Evolutionary conservation across 805 yeast genomes (phyloP).

Genomic region (Starmerella riodocensis): DNA sequence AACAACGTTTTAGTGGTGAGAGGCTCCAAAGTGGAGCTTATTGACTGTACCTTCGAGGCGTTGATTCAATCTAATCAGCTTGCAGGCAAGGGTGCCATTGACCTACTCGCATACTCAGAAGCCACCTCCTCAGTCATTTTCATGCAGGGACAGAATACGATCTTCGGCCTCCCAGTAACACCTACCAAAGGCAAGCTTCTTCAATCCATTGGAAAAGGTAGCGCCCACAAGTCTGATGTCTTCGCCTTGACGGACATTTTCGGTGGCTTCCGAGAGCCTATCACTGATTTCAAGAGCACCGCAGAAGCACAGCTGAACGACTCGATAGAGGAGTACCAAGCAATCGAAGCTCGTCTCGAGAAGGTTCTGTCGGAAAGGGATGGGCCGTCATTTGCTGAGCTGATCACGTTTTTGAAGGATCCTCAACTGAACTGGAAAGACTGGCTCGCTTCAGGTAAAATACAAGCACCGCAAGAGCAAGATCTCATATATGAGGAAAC

Average conservation of each 20-base stretch:
- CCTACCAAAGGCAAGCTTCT: constrained; percentile 19
- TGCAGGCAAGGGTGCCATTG: not conserved
- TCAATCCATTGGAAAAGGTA: constrained; percentile 21
- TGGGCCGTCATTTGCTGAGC: constrained; percentile 14
- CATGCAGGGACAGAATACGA: constrained; percentile 3
- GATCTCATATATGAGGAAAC: constrained; percentile 45
- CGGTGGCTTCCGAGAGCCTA: constrained; percentile 24
- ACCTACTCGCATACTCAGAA: constrained; percentile 13
- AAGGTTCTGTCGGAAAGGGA: constrained; percentile 31
- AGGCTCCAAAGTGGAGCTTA: constrained; percentile 4
- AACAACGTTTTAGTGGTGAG: constrained; percentile 13
- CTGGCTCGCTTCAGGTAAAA: constrained; percentile 7
- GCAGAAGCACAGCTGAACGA: constrained; percentile 31
- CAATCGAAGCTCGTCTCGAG: constrained; percentile 33
- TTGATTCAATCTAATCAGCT: constrained; percentile 9
- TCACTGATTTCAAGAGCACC: not conserved
- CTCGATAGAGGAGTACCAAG: constrained; percentile 27
- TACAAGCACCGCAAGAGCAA: constrained; percentile 24
- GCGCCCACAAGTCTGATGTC: constrained; percentile 4
- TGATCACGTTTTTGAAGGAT: constrained; percentile 17
- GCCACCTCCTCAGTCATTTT: constrained; percentile 12
- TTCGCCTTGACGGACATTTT: constrained; percentile 28
- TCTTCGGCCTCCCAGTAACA: constrained; percentile 20
- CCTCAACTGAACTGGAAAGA: constrained; percentile 13
- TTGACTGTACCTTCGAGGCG: constrained; percentile 19